Evolutionary conservation across 2,329 filamentous ascomycete genomes (phyloP), one percentile per base, ranked within the genome.

Genomic region (Colletotrichum spaethianum): DNA sequence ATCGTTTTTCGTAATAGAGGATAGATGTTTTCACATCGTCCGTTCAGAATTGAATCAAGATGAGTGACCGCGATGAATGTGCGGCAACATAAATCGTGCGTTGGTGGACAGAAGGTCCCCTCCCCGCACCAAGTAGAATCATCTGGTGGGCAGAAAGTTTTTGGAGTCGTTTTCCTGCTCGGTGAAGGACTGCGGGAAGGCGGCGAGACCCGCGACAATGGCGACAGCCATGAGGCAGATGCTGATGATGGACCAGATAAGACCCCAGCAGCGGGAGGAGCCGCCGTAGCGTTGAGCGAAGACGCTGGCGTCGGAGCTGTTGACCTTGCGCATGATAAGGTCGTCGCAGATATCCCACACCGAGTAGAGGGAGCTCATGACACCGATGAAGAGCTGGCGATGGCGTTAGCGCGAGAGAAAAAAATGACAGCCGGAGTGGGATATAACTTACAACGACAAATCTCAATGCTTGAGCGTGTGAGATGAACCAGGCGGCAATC

Each of bases 331-430:
- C 5, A 95, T 83, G 75, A 96, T 94, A 40, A 95, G 85, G 76
- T 96, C 93, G 78, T 96, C 93, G 81, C 93, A 95, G 75, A 95
- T 95, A 84, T 95, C 93, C 93, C 93, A 95, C 6, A 93, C 93
- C 75, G 91, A 93, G 81, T 95, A 95, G 1, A 95, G 87, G 2
- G 90, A 92, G 8, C 90, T 93, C 93, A 95, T 95, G 76, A 95
- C 93, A 52, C 93, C 93, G 73, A 95, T 94, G 77, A 95, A 95
- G 36, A 95, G 86, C 84, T 90, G 72, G 23, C n/a, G 12, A 11
- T 18, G 3, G 12, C 16, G 40, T 71, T 70, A 63, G 63, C 16
- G 46, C 28, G 6, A 7, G 40, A 3, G 12, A 9, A 14, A 38
- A 61, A 12, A 23, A 11, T 28, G 56, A 36, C 18, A 46, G 20